Evolutionary conservation across 768 basidiomycete species (phyloP).

Genomic region (Cystobasidiopsis lactophilus): DNA sequence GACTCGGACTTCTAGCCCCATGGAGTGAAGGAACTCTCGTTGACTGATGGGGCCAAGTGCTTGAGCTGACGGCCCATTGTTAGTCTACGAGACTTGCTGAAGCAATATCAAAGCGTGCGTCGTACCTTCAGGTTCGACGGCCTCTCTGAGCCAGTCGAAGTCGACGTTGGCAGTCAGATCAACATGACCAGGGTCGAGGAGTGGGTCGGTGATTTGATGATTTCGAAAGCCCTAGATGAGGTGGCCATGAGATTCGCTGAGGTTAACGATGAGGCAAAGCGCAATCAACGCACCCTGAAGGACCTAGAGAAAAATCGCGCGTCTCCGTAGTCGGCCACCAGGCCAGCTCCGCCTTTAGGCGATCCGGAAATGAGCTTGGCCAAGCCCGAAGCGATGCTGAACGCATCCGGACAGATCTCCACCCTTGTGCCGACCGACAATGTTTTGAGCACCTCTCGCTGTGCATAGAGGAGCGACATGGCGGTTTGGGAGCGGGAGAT

Average conservation of each 20-base stretch:
- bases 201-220: constrained; percentile 65
- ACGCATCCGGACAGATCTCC: constrained; percentile 56
- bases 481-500: constrained; percentile 6
- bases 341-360: constrained; percentile 31
- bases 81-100: not conserved
- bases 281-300: constrained; percentile 42
- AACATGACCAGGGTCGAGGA: constrained; percentile 61
- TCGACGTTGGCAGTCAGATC: constrained; percentile 96
- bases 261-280: not conserved
- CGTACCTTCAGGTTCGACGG: constrained; percentile 33
- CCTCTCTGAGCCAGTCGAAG: constrained; percentile 67
- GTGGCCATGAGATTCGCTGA: not conserved
- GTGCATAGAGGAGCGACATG: constrained; percentile 24
- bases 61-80: not conserved
- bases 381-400: constrained; percentile 43
- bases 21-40: constrained; percentile 46
- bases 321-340: constrained; percentile 78
- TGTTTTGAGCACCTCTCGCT: constrained; percentile 42
- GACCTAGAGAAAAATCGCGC: constrained; percentile 46
- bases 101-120: too few relatives aligned
- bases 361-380: constrained; percentile 39
- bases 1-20: constrained; percentile 52
- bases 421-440: constrained; percentile 49
- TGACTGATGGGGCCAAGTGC: constrained; percentile 54
- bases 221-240: constrained; percentile 56